These are phyloP conservation scores for Stemphylium vesicarium DNA, from an alignment of 2,329 filamentous ascomycete genomes.

Conservation along the genomic window DNA sequence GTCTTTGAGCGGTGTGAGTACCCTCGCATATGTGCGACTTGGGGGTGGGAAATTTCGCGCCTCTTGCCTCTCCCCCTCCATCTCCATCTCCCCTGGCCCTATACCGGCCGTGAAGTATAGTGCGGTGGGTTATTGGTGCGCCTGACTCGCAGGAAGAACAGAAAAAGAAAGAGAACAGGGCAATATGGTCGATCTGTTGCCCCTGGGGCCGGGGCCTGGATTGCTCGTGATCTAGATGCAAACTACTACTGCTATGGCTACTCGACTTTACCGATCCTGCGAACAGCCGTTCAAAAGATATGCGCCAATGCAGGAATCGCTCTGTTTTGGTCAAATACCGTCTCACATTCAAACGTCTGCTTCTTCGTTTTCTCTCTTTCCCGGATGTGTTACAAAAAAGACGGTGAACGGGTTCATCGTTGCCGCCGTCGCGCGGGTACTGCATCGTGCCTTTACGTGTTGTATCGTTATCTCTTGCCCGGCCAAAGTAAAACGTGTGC, in stretches of 20 bases:
- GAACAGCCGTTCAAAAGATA: conserved; percentile 14
- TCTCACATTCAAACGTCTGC: background rate
- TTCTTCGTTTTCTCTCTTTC: background rate
- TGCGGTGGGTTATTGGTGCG: background rate
- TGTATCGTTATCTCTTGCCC: no score
- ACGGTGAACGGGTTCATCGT: conserved; percentile 10
- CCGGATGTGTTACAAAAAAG: conserved; percentile 4
- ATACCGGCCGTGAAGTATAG: conserved; percentile 2
- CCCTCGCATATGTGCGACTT: conserved; percentile 9
- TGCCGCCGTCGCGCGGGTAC: background rate
- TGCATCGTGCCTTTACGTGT: background rate
- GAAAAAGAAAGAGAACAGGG: background rate
- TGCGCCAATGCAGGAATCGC: conserved; percentile 2
- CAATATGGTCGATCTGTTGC: no score
- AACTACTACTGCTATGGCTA: background rate
- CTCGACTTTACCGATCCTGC: conserved; percentile 4
- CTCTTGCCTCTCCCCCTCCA: no score
- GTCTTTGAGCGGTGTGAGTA: conserved; percentile 5
- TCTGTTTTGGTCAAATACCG: background rate
- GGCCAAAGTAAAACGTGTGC: no score
- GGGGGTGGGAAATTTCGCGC: background rate
- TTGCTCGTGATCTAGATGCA: background rate
- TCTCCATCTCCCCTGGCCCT: background rate
- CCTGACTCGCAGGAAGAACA: conserved; percentile 1
- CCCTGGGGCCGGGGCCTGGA: no score